Conservation (phyloP, 345 rosid species). For the Gossypium rotundifolium region DNA sequence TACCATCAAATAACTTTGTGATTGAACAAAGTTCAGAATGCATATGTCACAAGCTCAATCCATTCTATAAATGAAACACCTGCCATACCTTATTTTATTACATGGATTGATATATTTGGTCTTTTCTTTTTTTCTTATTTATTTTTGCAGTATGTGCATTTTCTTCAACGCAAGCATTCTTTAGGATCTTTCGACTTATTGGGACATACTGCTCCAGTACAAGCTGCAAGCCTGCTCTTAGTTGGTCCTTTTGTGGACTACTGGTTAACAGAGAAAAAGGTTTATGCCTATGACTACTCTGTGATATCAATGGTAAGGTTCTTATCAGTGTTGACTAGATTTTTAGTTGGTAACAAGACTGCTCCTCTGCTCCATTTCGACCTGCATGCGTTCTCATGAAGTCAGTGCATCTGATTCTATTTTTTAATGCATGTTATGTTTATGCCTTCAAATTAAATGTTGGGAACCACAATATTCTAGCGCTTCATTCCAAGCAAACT, state of each 20-base stretch:
- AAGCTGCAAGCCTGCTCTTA: conserved; percentile 77
- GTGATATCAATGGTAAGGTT: conserved; percentile 57
- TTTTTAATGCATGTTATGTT: neutral
- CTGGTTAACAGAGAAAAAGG: conserved; percentile 75
- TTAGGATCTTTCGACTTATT: conserved; percentile 84
- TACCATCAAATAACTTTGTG: neutral
- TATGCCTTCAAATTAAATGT: neutral
- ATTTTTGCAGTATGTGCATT: conserved; percentile 79
- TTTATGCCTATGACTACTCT: conserved; percentile 58
- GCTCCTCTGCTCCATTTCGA: neutral
- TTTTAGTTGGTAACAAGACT: neutral
- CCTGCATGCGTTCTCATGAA: neutral
- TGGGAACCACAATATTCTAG: too few species aligned
- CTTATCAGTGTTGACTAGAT: conserved; percentile 1
- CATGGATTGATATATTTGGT: neutral
- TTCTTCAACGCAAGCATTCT: conserved; percentile 80
- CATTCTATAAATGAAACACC: neutral
- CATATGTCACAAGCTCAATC: neutral
- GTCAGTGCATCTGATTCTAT: neutral
- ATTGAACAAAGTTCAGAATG: neutral
- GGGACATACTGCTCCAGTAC: conserved; percentile 97
- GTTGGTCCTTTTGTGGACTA: conserved; percentile 88
- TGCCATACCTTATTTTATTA: neutral
- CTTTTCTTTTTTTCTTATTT: neutral
- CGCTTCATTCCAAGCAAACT: neutral